Base-by-base conservation (phyloP, 148 eudicot genomes). In the Camellia lanceoleosa region DNA sequence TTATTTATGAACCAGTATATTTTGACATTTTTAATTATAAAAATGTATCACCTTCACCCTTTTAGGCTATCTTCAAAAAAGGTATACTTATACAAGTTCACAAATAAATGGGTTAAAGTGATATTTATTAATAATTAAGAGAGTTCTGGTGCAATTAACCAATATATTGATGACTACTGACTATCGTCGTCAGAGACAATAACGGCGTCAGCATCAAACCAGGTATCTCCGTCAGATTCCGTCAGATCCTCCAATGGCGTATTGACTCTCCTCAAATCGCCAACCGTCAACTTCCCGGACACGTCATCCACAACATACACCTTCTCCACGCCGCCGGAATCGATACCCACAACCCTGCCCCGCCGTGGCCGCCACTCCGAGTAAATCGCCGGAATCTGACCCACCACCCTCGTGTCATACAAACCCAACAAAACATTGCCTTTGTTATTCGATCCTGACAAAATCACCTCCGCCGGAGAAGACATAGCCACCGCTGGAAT, bases 221-320 rank as follows among this genome's bases (percentile, higher is more conserved):
- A 84, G 58, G 78, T 73, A 19, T 86, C 91, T 55, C 69, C 87
- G 73, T 87, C 80, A 68, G 63, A 23, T 64, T 80, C 85, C 76
- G 78, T 82, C 71, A 71, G 62, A 20, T 65, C 79, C 64, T 20
- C 76, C 68, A 87, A 84, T 78, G 91, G 88, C 79, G 81, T 61
- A 64, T 84, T 83, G 16, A 76, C 66, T 42, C 80, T 92, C 79
- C 98, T 88, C 80, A 92, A 47, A 44, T 92, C 96, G 18, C 91
- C 88, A 12, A 90, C 92, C 79, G 83, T 77, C 68, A 87, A 41
- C 47, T 73, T 81, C 30, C 79, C 84, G 5, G 68, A 63, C 30
- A 81, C 84, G 62, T 83, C 89, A 82, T 86, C 89, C 46, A 86
- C 85, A 3, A 89, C 85, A 80, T 84, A 88, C 0, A 91, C 89